Base-by-base conservation (phyloP, 1,284 basidiomycete species). In the Malassezia dermatis region DNA sequence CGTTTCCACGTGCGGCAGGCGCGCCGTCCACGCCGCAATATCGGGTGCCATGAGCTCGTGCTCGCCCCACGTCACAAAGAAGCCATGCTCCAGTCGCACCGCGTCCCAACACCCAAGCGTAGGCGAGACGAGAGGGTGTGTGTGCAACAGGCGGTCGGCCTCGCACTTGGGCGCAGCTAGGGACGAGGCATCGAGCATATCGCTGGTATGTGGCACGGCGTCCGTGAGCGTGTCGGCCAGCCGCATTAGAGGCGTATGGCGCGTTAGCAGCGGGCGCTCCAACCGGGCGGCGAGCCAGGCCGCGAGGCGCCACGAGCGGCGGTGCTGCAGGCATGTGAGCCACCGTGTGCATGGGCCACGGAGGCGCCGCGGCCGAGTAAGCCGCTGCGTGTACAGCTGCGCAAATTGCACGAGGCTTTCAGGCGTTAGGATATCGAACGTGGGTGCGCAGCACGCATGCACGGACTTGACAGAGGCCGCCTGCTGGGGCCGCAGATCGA, bases 401-500 rank as follows among this genome's bases (percentile, higher is more conserved):
- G 71, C 70, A 43, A 71, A 74, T 43, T 74, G 71, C 50, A 68
- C 59, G 6, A 74, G 62, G 26, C 67, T 59, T 43, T 71, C 70
- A 4, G 66, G 59, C 11, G 69, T 59, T 17, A 74, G 64, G 42
- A 69, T 73, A 41, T 74, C 71, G 21, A 58, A 31, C 8, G 21
- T n/a, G 4, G 51, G 45, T 21, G 27, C 27, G 6, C 12, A 19
- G 28, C 31, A 1, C n/a, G 44, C 37, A 24, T 67, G 62, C 43
- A 73, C 51, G 19, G 41, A 51, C 1, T 54, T 54, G 40, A 71
- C 71, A 1, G 63, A 64, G 11, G 48, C 28, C 19, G 69, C 65
- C 4, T 60, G 40, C 1, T 43, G 49, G 1, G 71, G 71, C 26
- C 71, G 60, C 27, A 74, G 47, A 52, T 74, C 71, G 1, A 66